Percentiles rank a stretch among this genome's conserved stretches.
Conservation (phyloP, 2,329 filamentous ascomycete species). For the Chalaropsis thielavioides region DNA sequence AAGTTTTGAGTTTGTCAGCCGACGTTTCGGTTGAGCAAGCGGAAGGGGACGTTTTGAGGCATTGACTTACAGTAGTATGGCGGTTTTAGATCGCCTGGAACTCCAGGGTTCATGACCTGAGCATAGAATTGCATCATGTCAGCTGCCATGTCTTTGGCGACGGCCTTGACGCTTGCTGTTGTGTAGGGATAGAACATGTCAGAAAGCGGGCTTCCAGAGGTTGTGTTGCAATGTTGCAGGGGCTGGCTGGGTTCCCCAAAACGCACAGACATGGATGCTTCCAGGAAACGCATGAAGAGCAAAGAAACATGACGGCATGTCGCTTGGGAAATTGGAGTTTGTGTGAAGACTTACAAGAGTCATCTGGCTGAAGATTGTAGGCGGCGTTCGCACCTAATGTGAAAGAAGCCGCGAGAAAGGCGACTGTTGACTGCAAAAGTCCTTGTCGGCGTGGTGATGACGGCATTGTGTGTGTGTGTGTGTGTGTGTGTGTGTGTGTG, state of each 20-base stretch:
- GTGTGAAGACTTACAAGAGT: constrained; percentile 6
- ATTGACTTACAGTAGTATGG: constrained; percentile 16
- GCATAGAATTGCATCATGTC: constrained; percentile 33
- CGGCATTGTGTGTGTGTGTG: not conserved
- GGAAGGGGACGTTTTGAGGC: not conserved
- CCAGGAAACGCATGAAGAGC: not conserved
- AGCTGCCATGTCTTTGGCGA: constrained; percentile 36
- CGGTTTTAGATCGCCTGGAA: constrained; percentile 24
- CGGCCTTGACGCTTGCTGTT: constrained; percentile 35
- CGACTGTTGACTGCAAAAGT: constrained; percentile 19
- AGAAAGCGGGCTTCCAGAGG: not conserved
- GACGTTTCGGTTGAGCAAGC: not conserved
- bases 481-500: not conserved
- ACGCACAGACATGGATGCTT: not conserved
- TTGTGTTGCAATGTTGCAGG: constrained; percentile 3
- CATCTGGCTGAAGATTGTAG: constrained; percentile 27
- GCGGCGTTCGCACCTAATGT: constrained; percentile 21
- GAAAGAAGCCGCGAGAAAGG: constrained; percentile 22
- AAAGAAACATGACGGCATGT: not conserved
- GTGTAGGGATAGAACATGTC: not conserved
- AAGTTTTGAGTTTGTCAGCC: constrained; percentile 10
- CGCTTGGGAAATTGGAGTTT: not conserved
- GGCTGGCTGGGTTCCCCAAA: not conserved
- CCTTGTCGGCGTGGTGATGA: not conserved
- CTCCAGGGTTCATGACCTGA: constrained; percentile 17